These are phyloP conservation scores for Solanum virginianum DNA, from an alignment of 257 asterid genomes.

Conservation along the genomic window DNA sequence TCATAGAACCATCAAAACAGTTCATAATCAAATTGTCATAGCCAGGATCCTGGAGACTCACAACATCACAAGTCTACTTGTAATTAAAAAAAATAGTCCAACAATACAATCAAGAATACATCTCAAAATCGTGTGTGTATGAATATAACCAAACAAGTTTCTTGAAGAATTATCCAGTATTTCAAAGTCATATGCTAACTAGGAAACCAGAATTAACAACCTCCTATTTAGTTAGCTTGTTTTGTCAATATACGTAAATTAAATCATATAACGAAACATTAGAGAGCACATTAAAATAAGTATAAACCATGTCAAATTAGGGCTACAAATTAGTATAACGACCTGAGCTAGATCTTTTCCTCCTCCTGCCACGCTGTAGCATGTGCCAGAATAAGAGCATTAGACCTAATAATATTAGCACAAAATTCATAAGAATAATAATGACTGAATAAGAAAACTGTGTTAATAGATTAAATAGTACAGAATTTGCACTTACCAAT, in stretches of 20 bases:
- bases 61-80: background rate
- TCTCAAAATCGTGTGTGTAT: background rate
- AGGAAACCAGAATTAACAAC: background rate
- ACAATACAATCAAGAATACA: no score
- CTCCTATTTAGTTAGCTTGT: background rate
- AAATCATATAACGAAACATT: background rate
- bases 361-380: slow-evolving; percentile 66
- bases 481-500: slow-evolving; percentile 31
- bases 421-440: background rate
- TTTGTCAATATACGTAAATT: background rate
- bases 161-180: background rate
- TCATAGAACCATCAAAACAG: background rate
- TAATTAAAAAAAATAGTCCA: background rate
- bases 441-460: background rate
- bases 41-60: background rate
- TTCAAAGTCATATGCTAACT: background rate
- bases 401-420: slow-evolving; percentile 31
- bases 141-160: background rate
- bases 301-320: background rate
- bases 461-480: background rate
- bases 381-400: slow-evolving; percentile 53
- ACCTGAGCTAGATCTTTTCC: slow-evolving; percentile 44
- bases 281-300: background rate
- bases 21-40: background rate
- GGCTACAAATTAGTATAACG: slow-evolving; percentile 29